Percentiles rank a stretch among this genome's conserved stretches.
Evolutionary conservation across 2,329 filamentous ascomycete genomes (phyloP).

Genomic region (Penicillium sp.): DNA sequence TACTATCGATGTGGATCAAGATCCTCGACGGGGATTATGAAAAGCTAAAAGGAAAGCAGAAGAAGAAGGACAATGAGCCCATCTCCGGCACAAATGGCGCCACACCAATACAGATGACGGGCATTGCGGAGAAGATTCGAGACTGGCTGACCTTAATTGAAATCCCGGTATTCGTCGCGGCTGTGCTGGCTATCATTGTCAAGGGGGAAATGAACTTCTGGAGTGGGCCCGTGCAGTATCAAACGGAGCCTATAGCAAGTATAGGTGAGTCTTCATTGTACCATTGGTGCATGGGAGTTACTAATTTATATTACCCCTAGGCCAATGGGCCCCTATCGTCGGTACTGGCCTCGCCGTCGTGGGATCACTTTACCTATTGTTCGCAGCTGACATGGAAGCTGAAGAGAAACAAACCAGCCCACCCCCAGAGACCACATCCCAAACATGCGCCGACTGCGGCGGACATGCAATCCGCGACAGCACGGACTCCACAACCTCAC

Average conservation of each 20-base stretch:
- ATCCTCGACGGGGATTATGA: constrained; percentile 64
- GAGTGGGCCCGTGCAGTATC: constrained; percentile 55
- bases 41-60: constrained; percentile 33
- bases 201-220: constrained; percentile 66
- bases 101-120: constrained; percentile 51
- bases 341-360: constrained; percentile 59
- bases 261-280: constrained; percentile 49
- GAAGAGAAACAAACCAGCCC: constrained; percentile 20
- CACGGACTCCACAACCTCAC: background rate
- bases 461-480: background rate
- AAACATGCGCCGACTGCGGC: background rate
- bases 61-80: constrained; percentile 34
- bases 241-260: constrained; percentile 63
- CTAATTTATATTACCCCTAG: constrained; percentile 13
- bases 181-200: constrained; percentile 50
- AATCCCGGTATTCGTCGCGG: constrained; percentile 59
- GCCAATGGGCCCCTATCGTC: constrained; percentile 42
- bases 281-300: background rate
- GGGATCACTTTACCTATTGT: constrained; percentile 58
- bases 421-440: background rate
- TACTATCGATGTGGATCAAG: constrained; percentile 64
- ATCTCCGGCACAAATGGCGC: constrained; percentile 58
- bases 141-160: constrained; percentile 48
- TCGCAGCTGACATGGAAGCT: constrained; percentile 40
- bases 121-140: constrained; percentile 38